Base-by-base conservation (phyloP, 2,329 filamentous ascomycete species). In the Trematosphaeria pertusa region DNA sequence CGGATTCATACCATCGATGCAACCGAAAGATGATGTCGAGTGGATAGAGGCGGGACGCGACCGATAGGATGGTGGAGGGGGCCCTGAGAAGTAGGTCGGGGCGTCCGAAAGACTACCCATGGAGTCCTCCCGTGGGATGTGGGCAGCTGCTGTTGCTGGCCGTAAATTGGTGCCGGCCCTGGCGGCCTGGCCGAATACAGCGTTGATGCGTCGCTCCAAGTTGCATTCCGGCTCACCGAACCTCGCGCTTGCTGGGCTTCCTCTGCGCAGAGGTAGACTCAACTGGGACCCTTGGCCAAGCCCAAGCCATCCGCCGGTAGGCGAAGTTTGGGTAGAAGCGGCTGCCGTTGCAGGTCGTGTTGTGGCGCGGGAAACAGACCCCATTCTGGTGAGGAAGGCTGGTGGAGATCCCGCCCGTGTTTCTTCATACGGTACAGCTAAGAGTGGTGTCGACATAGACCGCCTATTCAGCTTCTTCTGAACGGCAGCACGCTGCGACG, bases 1-100 rank as follows among this genome's bases (percentile, higher is more conserved):
- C 17, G 53, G 32, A 28, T 56, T 63, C 60, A 69, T 64, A 3
- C 65, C 67, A 37, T 71, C 67, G 8, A 70, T 58, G 38, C 67
- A 71, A 5, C 67, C 68, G 31, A 71, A 71, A 3, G 68, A 70
- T 9, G 68, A 70, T 6, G 61, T 68, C 3, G 62, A 62, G 33
- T 60, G 46, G 2, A 64, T 46, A n/a, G 68, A 71, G 3, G 47
- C 61, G 6, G 65, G 52, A 2, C 56, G 62, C 11, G 68, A 69
- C 17, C 59, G 59, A 43, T 71, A 71, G 0, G 67, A 67, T n/a
- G 68, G 68, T 8, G 67, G 68, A 17, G 59, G 59, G 9, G 45
- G 54, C 14, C 67, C 67, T 1, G 68, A 61, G 33, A 53, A 64
- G 51, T 69, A 71, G 0, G 67, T 67, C 0, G 68, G 67, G 2